phyloP scores from a whole-genome alignment of 2,329 filamentous ascomycete species.

The Colletotrichum caudatum region DNA sequence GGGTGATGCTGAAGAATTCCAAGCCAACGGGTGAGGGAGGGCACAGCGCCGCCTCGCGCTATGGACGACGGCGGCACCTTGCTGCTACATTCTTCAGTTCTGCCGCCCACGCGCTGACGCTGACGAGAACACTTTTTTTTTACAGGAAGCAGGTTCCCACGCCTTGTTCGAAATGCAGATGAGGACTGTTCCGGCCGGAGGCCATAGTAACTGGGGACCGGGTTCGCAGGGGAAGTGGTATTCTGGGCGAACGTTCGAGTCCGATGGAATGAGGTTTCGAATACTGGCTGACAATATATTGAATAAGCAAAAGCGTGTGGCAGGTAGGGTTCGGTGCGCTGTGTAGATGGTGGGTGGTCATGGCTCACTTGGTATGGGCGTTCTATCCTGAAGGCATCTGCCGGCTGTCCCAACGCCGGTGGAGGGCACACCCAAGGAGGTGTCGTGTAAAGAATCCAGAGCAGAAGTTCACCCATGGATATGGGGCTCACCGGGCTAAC shows the following conservation, averaged over 20 bases:
- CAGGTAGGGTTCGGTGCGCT: conserved; percentile 23
- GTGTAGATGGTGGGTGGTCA: conserved; percentile 2
- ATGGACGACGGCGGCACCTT: not conserved
- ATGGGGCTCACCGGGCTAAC: conserved; percentile 6
- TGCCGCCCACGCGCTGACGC: not conserved
- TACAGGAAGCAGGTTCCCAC: not conserved
- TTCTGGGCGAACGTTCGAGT: conserved; percentile 30
- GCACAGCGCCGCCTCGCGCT: not conserved
- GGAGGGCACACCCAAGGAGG: not conserved
- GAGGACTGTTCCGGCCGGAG: not conserved
- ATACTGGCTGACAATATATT: conserved; percentile 37
- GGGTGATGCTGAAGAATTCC: conserved; percentile 14
- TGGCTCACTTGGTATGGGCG: conserved; percentile 11
- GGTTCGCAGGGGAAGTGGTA: conserved; percentile 6
- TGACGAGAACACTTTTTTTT: no score
- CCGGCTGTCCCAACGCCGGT: conserved; percentile 1
- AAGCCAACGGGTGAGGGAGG: conserved; percentile 19
- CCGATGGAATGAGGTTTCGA: conserved; percentile 38
- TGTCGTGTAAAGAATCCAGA: not conserved
- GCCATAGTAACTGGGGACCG: not conserved
- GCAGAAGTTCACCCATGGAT: conserved; percentile 22
- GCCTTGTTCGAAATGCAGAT: not conserved
- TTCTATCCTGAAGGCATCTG: conserved; percentile 10
- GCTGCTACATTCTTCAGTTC: conserved; percentile 6
- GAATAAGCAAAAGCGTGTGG: conserved; percentile 40